These are phyloP conservation scores for Agaricus bisporus DNA, from an alignment of 768 basidiomycete genomes.

Conservation along the genomic window DNA sequence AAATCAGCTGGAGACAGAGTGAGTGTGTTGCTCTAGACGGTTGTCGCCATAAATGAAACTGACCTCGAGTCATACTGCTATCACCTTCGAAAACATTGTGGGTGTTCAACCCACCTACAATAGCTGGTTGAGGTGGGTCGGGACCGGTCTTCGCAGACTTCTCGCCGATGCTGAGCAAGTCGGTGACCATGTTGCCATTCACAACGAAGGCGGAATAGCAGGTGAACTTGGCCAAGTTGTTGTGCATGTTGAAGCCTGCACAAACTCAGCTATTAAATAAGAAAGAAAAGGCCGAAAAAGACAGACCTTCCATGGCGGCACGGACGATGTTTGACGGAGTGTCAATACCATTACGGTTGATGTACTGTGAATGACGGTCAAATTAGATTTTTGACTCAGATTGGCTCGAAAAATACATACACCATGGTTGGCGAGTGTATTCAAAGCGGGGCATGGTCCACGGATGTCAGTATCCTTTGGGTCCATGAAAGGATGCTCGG, in stretches of 20 bases:
- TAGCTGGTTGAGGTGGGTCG: conserved; percentile 1
- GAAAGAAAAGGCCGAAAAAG: background rate
- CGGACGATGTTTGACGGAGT: conserved; percentile 8
- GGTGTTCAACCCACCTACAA: conserved; percentile 8
- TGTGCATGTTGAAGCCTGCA: conserved; percentile 10
- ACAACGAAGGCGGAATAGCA: conserved; percentile 7
- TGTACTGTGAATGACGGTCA: conserved; percentile 5
- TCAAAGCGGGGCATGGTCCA: conserved; percentile 16
- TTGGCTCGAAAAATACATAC: conserved; percentile 1
- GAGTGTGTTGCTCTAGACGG: background rate
- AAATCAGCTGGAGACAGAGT: too few species aligned
- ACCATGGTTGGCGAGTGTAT: conserved; percentile 15
- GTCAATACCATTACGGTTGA: conserved; percentile 10
- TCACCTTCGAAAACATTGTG: conserved; percentile 6
- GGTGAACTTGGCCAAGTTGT: background rate
- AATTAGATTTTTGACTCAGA: background rate
- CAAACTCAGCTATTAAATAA: background rate
- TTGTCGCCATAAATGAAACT: background rate
- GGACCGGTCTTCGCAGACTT: conserved; percentile 3
- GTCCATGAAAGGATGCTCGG: conserved; percentile 13
- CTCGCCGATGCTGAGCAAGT: conserved; percentile 6
- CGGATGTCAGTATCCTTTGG: conserved; percentile 6
- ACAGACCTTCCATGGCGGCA: conserved; percentile 12
- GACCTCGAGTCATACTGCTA: background rate
- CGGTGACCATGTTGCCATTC: conserved; percentile 5